Base-by-base conservation (phyloP, 805 yeast species). In the Saccharomycopsis lassenensis region DNA sequence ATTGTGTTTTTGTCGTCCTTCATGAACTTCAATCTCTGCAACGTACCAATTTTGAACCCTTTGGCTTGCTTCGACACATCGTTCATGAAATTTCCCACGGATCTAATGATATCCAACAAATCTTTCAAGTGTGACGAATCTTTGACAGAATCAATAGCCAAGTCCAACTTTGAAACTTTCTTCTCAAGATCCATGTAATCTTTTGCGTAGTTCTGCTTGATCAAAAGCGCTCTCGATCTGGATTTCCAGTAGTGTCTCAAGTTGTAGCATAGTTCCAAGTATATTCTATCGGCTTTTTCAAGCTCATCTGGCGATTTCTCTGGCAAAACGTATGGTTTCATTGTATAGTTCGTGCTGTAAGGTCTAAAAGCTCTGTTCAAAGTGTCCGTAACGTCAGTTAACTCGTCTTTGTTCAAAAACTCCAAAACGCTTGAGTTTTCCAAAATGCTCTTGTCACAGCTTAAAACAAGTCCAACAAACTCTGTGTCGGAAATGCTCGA, bases 1-100 rank as follows among this genome's bases (percentile, higher is more conserved):
- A 73, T 67, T 45, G 76, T 71, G 49, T 77, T 79, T 44, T 73
- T 74, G 32, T 66, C 72, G 51, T 77, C 80, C 40, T 81, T 81
- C 61, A 81, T 71, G 52, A 79, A 80, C 24, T 74, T 71, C 43
- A 81, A 62, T 51, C 85, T 65, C 47, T 71, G 82, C 40, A 81
- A 62, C 0, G 89, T 77, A 29, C 76, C 67, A 40, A 81, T 59
- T 48, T 70, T 77, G 55, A 81, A 79, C 15, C 93, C 93, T 23
- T 63, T 63, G 0, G 83, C 86, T 44, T 69, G 68, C 48, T 76
- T 80, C 3, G 77, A 63, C 5, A 65, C 56, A 48, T 77, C 85
- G 52, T 81, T 81, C 91, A 81, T 81, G 47, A 71, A 79, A 48
- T 81, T 81, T 43, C 91, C 93, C 39, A 81, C 71, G 10, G 76